Evolutionary conservation across 306 rosid species (phyloP).

Genomic region (Parietaria judaica): DNA sequence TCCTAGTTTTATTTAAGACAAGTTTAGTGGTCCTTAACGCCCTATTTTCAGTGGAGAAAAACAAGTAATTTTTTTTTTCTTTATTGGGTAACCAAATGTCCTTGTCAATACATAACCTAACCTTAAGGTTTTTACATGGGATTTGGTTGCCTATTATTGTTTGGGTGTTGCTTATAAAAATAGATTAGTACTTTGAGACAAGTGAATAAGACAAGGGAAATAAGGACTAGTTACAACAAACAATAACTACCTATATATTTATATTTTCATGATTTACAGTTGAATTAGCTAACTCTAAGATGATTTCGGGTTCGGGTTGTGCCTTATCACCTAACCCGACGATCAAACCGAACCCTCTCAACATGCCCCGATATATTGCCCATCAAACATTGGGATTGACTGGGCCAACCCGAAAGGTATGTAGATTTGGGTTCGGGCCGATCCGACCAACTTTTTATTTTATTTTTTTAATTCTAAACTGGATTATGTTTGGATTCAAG

Average conservation of each 20-base stretch:
- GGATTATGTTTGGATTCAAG: too few species aligned
- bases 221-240: constrained; percentile 11
- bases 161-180: neutral
- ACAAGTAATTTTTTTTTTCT: too few species aligned
- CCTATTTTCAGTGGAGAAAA: neutral
- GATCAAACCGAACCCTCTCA: too few species aligned
- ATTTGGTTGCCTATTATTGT: constrained; percentile 8
- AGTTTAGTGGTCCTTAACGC: neutral
- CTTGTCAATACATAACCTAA: neutral
- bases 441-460: too few species aligned
- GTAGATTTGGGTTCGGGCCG: too few species aligned
- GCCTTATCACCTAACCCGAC: too few species aligned
- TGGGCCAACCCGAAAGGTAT: too few species aligned
- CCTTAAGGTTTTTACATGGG: neutral
- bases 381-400: too few species aligned
- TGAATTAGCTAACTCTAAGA: neutral
- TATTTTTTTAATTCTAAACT: too few species aligned
- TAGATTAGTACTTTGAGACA: neutral
- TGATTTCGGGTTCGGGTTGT: too few species aligned
- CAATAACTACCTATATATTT: neutral
- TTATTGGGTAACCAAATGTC: neutral
- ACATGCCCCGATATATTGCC: too few species aligned
- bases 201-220: constrained; percentile 4
- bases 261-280: neutral
- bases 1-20: neutral